These are phyloP conservation scores for Bruguiera gymnorhiza DNA, from an alignment of 345 rosid species.

Conservation along the genomic window DNA sequence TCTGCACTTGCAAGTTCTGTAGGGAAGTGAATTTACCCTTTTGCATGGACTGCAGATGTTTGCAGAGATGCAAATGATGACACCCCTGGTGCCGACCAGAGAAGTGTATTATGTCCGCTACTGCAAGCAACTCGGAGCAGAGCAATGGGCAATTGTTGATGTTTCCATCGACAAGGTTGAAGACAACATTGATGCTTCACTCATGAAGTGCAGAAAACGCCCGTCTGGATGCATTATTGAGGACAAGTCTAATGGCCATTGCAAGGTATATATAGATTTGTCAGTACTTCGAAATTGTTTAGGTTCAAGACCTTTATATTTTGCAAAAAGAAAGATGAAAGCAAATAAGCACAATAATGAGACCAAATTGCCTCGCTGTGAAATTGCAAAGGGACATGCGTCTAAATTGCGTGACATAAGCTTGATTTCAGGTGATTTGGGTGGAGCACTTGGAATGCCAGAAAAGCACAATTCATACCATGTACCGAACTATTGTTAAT, in stretches of 20 bases:
- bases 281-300: no score
- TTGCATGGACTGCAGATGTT: conserved; percentile 65
- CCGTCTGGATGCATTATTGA: conserved; percentile 97
- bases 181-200: conserved; percentile 78
- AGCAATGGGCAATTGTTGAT: conserved; percentile 91
- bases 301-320: no score
- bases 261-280: conserved; percentile 48
- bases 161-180: conserved; percentile 80
- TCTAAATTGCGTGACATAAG: neutral
- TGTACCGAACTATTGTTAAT: conserved; percentile 71
- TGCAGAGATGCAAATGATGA: conserved; percentile 89
- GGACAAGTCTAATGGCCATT: conserved; percentile 86
- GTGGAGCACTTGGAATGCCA: conserved; percentile 90
- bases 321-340: no score
- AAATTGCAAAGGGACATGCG: no score
- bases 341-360: no score
- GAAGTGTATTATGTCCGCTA: conserved; percentile 85
- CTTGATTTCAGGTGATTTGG: conserved; percentile 69
- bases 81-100: conserved; percentile 88
- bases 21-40: neutral
- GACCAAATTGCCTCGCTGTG: no score
- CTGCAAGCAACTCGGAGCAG: conserved; percentile 73
- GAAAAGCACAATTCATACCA: conserved; percentile 58
- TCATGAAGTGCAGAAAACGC: conserved; percentile 77
- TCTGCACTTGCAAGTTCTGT: neutral